Evolutionary conservation across 2,329 filamentous ascomycete species (phyloP), one percentile per base, ranked within the genome.

Genomic region (Cryphonectria nitschkei): DNA sequence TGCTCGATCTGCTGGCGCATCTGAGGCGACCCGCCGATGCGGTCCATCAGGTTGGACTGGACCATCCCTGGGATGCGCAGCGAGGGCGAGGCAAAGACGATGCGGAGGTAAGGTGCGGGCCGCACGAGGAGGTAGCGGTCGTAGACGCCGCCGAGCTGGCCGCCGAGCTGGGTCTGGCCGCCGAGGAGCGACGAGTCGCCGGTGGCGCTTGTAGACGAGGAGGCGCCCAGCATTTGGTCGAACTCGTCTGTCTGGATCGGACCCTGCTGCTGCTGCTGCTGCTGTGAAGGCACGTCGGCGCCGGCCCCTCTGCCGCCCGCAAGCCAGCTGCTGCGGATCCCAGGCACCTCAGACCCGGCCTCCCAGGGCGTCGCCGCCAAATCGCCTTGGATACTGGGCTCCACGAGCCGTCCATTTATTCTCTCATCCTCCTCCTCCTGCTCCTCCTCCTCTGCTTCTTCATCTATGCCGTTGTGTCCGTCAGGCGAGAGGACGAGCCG

Each of bases 21-120:
- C 26, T 81, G 79, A 1, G 77, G 75, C 0, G 84, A 83, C 1
- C 86, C 86, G 7, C 87, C 86, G 32, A 88, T 85, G 39, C 84
- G 84, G 5, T 82, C 81, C 76, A 89, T 82, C 74, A 89, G 86
- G 0, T 83, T 85, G 2, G 86, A 87, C 76, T 91, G 89, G 0
- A 93, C 81, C 65, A 93, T 90, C 0, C 90, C 90, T 0, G 90
- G 90, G 0, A 92, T 86, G 2, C 90, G 87, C 43, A 93, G 84
- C 0, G 88, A 87, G 0, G 90, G 90, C 0, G 89, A 92, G 2
- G 90, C 90, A 77, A 93, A 93, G 0, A 92, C 85, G 64, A 93
- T 88, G 0, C 87, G 86, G 0, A 93, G 82, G 61, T 84, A 90
- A 0, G 91, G 90, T 73, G 88, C 88, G 0, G 91, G 91, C 4